Percentiles rank a stretch among this genome's conserved stretches.
Evolutionary conservation across 495 filamentous ascomycete genomes (phyloP).

Genomic region (Rhizodiscina lignyota): DNA sequence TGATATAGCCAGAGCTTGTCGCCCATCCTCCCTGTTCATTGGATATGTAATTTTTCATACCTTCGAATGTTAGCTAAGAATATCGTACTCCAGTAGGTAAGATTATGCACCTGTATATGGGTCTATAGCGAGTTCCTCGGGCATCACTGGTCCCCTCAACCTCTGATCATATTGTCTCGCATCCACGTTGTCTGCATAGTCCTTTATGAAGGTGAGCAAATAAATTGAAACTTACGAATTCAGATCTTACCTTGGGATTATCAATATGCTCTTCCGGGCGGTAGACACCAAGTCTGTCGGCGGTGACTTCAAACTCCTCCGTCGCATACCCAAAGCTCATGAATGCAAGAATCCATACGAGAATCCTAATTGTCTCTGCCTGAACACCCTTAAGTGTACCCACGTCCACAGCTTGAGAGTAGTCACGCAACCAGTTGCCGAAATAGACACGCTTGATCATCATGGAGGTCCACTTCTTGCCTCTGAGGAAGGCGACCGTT

Average conservation of each 20-base stretch:
- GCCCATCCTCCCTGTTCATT: conserved; percentile 76
- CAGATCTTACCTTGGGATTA: conserved; percentile 47
- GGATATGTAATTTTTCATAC: conserved; percentile 98
- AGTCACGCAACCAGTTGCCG: conserved; percentile 37
- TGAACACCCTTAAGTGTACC: conserved; percentile 80
- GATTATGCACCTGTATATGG: conserved; percentile 38
- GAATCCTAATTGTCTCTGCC: conserved; percentile 73
- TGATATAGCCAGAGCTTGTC: conserved; percentile 80
- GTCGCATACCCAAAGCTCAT: conserved; percentile 95
- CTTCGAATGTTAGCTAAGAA: conserved; percentile 2
- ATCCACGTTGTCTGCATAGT: conserved; percentile 79
- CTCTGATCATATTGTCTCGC: conserved; percentile 73
- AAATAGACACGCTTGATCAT: conserved; percentile 87
- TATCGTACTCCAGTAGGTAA: background rate
- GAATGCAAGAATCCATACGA: conserved; percentile 85
- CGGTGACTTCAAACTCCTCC: conserved; percentile 87
- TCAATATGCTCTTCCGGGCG: conserved; percentile 91
- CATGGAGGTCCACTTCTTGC: conserved; percentile 88
- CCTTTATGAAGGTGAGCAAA: conserved; percentile 30
- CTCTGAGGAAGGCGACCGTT: conserved; percentile 69
- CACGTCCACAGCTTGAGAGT: conserved; percentile 84
- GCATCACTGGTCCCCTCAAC: conserved; percentile 57
- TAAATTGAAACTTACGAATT: too few species aligned
- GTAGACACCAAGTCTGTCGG: conserved; percentile 80
- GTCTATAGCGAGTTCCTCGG: conserved; percentile 69